Percentiles rank a stretch among this genome's conserved stretches.
These are phyloP conservation scores for Euphorbia pulcherrima DNA, from an alignment of 345 rosid species.

Conservation along the genomic window DNA sequence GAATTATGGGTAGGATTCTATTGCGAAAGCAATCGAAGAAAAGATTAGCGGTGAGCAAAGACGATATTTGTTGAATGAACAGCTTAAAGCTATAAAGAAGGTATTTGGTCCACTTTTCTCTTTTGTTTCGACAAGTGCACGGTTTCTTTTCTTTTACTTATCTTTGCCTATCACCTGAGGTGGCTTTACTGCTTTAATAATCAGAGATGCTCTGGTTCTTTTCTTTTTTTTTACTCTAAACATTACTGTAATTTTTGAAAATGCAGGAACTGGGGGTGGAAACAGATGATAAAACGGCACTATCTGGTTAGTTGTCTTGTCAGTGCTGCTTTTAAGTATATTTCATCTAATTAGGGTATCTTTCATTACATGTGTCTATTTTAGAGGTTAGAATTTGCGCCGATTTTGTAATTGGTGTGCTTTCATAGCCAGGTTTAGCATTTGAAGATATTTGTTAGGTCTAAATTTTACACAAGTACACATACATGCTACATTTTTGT, in stretches of 20 bases:
- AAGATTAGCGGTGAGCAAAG: constrained; percentile 98
- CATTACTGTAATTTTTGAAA: constrained; percentile 19
- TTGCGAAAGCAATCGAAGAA: constrained; percentile 98
- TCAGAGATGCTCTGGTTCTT: background rate
- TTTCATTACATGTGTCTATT: background rate
- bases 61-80: constrained; percentile 93
- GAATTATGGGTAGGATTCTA: constrained; percentile 59
- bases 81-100: constrained; percentile 99
- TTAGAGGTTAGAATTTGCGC: background rate
- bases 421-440: background rate
- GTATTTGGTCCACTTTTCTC: constrained; percentile 29
- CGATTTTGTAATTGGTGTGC: background rate
- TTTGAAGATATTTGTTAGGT: background rate
- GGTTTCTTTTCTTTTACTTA: background rate
- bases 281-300: constrained; percentile 98
- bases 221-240: constrained; percentile 10
- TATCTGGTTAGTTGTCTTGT: constrained; percentile 84
- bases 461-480: background rate
- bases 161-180: background rate
- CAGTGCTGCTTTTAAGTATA: constrained; percentile 27
- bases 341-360: constrained; percentile 7
- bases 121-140: background rate
- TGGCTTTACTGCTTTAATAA: background rate
- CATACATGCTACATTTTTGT: background rate
- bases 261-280: constrained; percentile 95